Percentiles rank a stretch among this genome's conserved stretches.
These are phyloP conservation scores for Eucalyptus leucophloia DNA, from an alignment of 345 rosid genomes.

Conservation along the genomic window DNA sequence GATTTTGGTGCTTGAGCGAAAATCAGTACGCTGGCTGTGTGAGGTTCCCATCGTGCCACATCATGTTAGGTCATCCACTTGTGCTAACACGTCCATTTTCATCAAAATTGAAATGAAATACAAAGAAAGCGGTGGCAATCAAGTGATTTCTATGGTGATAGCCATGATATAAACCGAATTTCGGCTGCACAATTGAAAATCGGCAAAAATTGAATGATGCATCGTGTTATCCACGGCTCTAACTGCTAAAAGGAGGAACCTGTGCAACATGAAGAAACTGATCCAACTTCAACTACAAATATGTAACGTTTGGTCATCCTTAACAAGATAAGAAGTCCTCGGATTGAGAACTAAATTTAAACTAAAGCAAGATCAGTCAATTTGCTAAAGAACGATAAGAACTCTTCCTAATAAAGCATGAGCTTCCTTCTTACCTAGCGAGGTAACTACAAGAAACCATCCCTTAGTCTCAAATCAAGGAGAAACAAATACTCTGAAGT, in stretches of 20 bases:
- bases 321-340: background rate
- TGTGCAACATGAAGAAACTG: background rate
- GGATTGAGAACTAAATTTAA: background rate
- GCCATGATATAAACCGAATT: background rate
- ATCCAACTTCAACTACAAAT: background rate
- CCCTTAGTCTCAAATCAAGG: background rate
- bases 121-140: background rate
- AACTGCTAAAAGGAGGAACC: background rate
- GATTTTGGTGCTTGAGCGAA: background rate
- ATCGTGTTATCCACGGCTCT: background rate
- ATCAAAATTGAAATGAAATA: background rate
- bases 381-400: background rate
- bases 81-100: background rate
- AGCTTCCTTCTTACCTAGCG: background rate
- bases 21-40: background rate
- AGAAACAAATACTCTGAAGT: background rate
- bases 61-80: background rate
- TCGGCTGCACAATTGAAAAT: background rate
- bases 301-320: background rate
- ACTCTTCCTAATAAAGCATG: background rate
- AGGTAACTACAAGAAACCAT: background rate
- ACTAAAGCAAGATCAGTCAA: background rate
- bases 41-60: background rate
- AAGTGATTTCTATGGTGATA: background rate
- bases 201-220: background rate